phyloP scores from a whole-genome alignment of 768 basidiomycete species.

The Pisolithus microcarpus region DNA sequence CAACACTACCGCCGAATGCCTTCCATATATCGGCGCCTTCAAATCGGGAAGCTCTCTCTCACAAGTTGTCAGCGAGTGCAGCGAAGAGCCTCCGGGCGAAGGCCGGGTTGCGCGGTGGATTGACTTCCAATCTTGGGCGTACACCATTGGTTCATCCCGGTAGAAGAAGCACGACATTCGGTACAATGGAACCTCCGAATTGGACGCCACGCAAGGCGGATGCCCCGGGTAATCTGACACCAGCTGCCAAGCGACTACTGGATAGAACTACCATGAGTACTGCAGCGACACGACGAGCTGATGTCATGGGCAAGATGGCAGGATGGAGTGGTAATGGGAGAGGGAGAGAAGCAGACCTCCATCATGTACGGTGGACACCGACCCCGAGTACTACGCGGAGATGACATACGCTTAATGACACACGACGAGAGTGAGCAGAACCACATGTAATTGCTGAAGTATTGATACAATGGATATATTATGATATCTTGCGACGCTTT shows the following conservation, averaged over 20 bases:
- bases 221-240: slow-evolving; percentile 70
- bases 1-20: slow-evolving; percentile 39
- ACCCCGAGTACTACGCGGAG: slow-evolving; percentile 43
- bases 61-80: slow-evolving; percentile 75
- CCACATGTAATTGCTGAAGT: neutral
- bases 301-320: slow-evolving; percentile 54
- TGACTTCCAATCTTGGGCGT: slow-evolving; percentile 20
- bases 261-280: slow-evolving; percentile 65
- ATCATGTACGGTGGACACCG: slow-evolving; percentile 71
- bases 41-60: slow-evolving; percentile 75
- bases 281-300: slow-evolving; percentile 54
- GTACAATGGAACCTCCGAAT: slow-evolving; percentile 71
- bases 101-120: slow-evolving; percentile 52
- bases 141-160: slow-evolving; percentile 32
- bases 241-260: slow-evolving; percentile 74
- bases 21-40: slow-evolving; percentile 77
- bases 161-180: slow-evolving; percentile 29
- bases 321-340: slow-evolving; percentile 46
- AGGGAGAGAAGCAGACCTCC: slow-evolving; percentile 54
- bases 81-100: slow-evolving; percentile 74
- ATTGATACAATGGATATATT: slow-evolving; percentile 10
- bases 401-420: slow-evolving; percentile 2
- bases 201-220: slow-evolving; percentile 74
- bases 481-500: slow-evolving; percentile 52
- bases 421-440: neutral